Base-by-base conservation (phyloP, 768 basidiomycete genomes). In the Imleria badia region DNA sequence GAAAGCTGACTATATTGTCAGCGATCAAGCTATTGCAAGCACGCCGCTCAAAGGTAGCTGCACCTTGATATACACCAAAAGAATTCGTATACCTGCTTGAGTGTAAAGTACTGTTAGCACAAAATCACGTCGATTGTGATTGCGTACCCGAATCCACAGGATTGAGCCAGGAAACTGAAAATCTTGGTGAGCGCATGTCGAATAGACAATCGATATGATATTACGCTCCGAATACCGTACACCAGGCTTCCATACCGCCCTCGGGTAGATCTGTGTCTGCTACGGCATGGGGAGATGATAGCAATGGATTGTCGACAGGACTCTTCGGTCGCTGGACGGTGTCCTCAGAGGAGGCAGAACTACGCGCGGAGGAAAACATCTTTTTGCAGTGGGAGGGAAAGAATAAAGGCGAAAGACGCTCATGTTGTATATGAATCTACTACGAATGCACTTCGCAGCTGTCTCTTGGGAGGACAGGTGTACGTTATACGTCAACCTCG, bases 41-140 rank as follows among this genome's bases (percentile, higher is more conserved):
- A 3, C 3, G 30, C 1, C 26, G 12, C 12, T 38, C 14, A 23
- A 35, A 12, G 15, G 45, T 19, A 38, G 0, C 30, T n/a, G 1
- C 30, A 64, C 66, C 60, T 54, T 68, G 68, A 52, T 70, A 69
- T 26, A 70, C 68, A 17, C 67, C 67, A 33, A 68, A 69, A 6
- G 67, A 19, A 36, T 1, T 45, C 1, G 46, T 45, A 45, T 70
- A 69, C 13, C 62, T 64, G 19, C 8, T 35, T 12, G 26, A 9
- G 19, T 15, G 26, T 54, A n/a, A 11, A 55, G 50, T 0, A 26
- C 29, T 6, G 46, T n/a, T n/a, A n/a, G n/a, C n/a, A 6, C 23
- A 3, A 31, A 20, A 17, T n/a, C 1, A 4, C 1, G 5, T 19
- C 3, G 0, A n/a, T 17, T 9, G 12, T 9, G 2, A 11, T 3